phyloP scores from a whole-genome alignment of 208 protist species.

The Acanthamoeba triangularis region DNA sequence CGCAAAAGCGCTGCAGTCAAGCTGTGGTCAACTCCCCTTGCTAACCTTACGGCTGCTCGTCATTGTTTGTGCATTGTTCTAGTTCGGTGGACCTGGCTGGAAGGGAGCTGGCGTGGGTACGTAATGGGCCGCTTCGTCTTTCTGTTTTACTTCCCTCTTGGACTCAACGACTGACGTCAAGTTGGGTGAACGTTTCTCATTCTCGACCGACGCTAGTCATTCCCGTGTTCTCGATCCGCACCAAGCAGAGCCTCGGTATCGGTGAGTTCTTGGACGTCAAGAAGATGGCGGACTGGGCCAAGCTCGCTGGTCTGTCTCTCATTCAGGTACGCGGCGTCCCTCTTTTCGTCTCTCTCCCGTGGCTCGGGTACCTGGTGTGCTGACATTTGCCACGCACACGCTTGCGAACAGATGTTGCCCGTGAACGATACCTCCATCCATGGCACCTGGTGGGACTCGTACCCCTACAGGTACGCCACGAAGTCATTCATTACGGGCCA shows the following conservation, averaged over 20 bases:
- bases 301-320: conserved; percentile 80
- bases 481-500: background rate
- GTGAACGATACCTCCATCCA: conserved; percentile 90
- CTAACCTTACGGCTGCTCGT: background rate
- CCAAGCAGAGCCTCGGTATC: conserved; percentile 86
- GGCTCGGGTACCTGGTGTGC: background rate
- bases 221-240: conserved; percentile 91
- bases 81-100: conserved; percentile 54
- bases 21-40: no score
- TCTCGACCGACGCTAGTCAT: conserved; percentile 75
- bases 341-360: background rate
- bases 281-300: conserved; percentile 83
- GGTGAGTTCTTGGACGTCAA: conserved; percentile 92
- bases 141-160: background rate
- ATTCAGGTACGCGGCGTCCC: conserved; percentile 82
- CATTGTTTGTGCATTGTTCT: background rate
- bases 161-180: background rate
- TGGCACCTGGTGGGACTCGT: conserved; percentile 88
- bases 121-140: background rate
- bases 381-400: background rate
- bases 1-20: background rate
- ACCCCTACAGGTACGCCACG: conserved; percentile 87
- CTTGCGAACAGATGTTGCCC: conserved; percentile 84
- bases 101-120: conserved; percentile 79
- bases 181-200: background rate